Percentiles rank a stretch among this genome's conserved stretches.
Evolutionary conservation across 208 protist species (phyloP).

Genomic region (Borovskyia barvae): DNA sequence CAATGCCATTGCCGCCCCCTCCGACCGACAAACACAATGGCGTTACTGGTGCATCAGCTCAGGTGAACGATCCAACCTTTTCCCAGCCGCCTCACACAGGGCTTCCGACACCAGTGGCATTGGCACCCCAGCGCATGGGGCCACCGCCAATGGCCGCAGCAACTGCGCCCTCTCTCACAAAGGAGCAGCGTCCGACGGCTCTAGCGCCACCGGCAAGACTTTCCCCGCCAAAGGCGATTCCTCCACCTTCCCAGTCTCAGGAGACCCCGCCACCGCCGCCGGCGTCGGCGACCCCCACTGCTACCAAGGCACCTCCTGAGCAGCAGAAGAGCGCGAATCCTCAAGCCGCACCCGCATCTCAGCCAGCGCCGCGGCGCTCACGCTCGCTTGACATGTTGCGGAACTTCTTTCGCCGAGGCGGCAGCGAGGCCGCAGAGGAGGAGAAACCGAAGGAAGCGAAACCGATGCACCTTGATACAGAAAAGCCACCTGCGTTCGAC

Average conservation of each 20-base stretch:
- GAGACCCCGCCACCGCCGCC: neutral
- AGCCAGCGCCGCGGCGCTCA: constrained; percentile 31
- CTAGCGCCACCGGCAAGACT: constrained; percentile 7
- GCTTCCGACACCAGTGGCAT: neutral
- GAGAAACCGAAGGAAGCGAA: constrained; percentile 71
- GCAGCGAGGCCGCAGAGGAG: constrained; percentile 17
- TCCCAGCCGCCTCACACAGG: neutral
- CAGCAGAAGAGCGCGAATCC: neutral
- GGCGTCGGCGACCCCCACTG: neutral
- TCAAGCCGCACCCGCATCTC: neutral
- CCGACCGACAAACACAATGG: neutral
- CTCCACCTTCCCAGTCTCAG: neutral
- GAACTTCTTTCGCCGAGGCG: constrained; percentile 50
- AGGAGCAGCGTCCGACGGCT: constrained; percentile 1
- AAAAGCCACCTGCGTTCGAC: constrained; percentile 74
- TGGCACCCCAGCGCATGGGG: neutral
- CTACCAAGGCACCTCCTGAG: neutral
- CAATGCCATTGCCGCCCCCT: neutral
- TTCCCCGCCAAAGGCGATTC: neutral
- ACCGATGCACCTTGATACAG: constrained; percentile 87
- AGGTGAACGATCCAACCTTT: too few species aligned
- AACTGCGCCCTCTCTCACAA: neutral
- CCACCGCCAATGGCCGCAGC: neutral
- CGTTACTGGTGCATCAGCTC: neutral
- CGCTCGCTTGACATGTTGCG: constrained; percentile 56